Base-by-base conservation (phyloP, 2,329 filamentous ascomycete species). In the Falciphora oryzae region DNA sequence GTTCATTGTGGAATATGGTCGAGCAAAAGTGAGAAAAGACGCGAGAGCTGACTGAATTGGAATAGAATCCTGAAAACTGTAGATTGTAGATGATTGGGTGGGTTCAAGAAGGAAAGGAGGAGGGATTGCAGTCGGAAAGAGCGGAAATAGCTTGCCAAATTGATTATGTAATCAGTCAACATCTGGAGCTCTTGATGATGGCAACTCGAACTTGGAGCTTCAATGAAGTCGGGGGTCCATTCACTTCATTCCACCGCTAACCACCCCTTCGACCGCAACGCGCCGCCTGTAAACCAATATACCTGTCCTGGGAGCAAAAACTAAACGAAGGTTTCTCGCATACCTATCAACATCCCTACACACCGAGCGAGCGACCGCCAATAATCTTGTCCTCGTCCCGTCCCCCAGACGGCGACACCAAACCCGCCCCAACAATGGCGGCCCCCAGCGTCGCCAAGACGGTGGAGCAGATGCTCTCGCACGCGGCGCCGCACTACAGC, bases 401-500 rank as follows among this genome's bases (percentile, higher is more conserved):
- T 22, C 38, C 38, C 14, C 38, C 14, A 44, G 38, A 22, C 38
- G 44, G 44, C 44, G 44, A 53, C 22, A 25, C 44, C 44, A 11
- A 44, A 7, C 38, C 38, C 44, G 44, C 44, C 32, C 4, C 44
- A 4, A 53, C 44, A n/a, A 44, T 59, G 62, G 57, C 56, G 28
- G 18, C 62, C 53, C 11, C 61, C n/a, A 63, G 50, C 28, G 61
- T 57, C 10, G 29, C 61, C 61, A 63, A 57, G 29, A 35, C 80
- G 60, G 76, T 78, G 32, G 71, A 75, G 61, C 75, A 78, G 64
- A 85, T 89, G 74, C 83, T 89, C 70, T 77, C 82, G 65, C 86
- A 86, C 76, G 75, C 79, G 65, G 76, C 82, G 5, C 80, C 81
- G 5, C 71, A 75, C 66, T 90, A 91, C 79, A 85, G 81, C 70